Evolutionary conservation across 2,329 filamentous ascomycete species (phyloP), one percentile per base, ranked within the genome.

Genomic region (Xylaria sp.): DNA sequence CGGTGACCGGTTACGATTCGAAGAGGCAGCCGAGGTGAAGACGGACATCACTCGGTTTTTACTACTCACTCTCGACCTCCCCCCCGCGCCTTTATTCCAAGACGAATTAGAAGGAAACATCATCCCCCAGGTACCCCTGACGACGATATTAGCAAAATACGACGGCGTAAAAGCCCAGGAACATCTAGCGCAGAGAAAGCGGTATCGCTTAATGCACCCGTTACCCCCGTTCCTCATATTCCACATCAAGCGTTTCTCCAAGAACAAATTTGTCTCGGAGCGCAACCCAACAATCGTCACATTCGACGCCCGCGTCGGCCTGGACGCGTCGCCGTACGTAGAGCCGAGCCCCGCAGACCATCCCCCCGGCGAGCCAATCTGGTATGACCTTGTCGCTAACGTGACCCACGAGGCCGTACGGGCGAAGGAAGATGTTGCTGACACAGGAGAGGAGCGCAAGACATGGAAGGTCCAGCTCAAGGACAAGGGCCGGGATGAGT

Each of bases 221-320:
- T 85, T 99, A 0, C 96, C 96, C 0, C 95, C 94, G 0, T 98
- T 92, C 78, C 88, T 99, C 19, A 85, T 96, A 61, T 93, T 99
- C 82, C 95, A 99, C 83, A 91, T 98, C 83, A 98, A 98, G 83
- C 93, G 96, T 74, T 99, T 99, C 85, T 93, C 91, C 73, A 90
- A 92, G 73, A 99, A 99, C 84, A 97, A 98, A 79, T 99, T 99
- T 77, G 93, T 99, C 21, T 89, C 92, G 1, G 95, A 98, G 82
- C 92, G 96, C 59, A 99, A 99, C 79, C 96, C 95, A 0, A 99
- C 96, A 9, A 99, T 99, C 76, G 96, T 99, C 71, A 98, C 95
- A 0, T 99, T 98, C 80, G 93, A 95, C 71, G 91, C 93, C 4
- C 87, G 91, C 69, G 77, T 77, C n/a, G 89, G 91, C 50, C 88